These are phyloP conservation scores for Globisporangium iwayamae DNA, from an alignment of 352 stramenopile genomes.

Conservation along the genomic window DNA sequence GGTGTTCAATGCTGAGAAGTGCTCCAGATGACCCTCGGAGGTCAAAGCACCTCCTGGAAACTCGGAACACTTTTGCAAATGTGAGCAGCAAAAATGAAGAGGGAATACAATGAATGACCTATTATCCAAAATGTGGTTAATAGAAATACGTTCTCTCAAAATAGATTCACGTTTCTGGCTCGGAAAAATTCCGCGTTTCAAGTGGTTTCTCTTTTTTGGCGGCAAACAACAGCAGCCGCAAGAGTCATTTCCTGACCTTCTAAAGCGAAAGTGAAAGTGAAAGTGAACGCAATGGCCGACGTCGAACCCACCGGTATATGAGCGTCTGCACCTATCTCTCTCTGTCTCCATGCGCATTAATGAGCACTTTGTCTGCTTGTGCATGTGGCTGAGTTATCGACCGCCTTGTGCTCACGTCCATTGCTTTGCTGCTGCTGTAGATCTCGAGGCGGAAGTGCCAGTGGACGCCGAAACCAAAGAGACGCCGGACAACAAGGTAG, in stretches of 20 bases:
- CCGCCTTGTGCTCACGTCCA: background rate
- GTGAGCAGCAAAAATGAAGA: no score
- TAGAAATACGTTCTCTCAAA: no score
- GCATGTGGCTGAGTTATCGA: background rate
- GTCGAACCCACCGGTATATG: background rate
- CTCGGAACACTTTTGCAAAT: no score
- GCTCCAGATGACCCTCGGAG: no score
- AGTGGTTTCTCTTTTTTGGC: background rate
- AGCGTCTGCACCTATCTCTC: background rate
- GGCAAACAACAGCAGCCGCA: background rate
- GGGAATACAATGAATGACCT: no score
- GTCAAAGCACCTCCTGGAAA: no score
- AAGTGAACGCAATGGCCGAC: slow-evolving; percentile 1
- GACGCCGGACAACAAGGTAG: background rate
- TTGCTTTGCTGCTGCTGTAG: background rate
- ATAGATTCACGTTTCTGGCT: background rate
- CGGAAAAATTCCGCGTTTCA: background rate
- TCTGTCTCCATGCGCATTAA: background rate
- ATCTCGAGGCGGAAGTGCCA: slow-evolving; percentile 1
- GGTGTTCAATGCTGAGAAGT: no score
- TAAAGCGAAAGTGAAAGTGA: background rate
- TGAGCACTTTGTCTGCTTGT: background rate
- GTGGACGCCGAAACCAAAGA: background rate
- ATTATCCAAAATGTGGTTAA: no score
- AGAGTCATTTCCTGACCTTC: slow-evolving; percentile 3